A percentile compares a stretch with the other conserved stretches of the same genome.
These are phyloP conservation scores for Berberis thunbergii DNA, from an alignment of 164 flowering plant species.

Conservation along the genomic window DNA sequence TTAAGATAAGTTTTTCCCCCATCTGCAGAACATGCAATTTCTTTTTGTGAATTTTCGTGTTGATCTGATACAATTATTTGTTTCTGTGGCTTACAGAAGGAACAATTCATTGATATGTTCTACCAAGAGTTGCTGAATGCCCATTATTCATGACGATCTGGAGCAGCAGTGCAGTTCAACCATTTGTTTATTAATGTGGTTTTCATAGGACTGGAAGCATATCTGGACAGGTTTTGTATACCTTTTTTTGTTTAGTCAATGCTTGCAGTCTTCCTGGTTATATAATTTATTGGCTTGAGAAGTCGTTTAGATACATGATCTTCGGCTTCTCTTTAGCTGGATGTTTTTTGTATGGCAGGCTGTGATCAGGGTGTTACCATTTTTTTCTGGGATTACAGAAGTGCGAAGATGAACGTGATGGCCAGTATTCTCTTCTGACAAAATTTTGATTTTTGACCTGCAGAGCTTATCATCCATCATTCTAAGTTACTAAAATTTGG, in stretches of 20 bases:
- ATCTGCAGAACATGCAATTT: too few relatives aligned
- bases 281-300: background rate
- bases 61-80: background rate
- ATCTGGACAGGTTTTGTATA: background rate
- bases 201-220: background rate
- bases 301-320: background rate
- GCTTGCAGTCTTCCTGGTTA: background rate
- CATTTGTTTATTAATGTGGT: slow-evolving; percentile 7
- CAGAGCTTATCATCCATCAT: too few relatives aligned
- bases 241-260: background rate
- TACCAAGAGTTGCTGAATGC: slow-evolving; percentile 50
- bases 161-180: background rate
- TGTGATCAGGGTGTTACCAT: too few relatives aligned
- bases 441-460: too few relatives aligned
- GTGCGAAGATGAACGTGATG: too few relatives aligned
- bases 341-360: too few relatives aligned
- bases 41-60: too few relatives aligned
- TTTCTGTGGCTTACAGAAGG: slow-evolving; percentile 35
- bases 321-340: background rate
- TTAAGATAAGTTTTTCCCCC: background rate
- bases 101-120: slow-evolving; percentile 72
- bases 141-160: slow-evolving; percentile 17
- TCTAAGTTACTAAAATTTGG: too few relatives aligned
- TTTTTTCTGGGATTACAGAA: too few relatives aligned
- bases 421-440: too few relatives aligned